Conservation (phyloP, 2,329 filamentous ascomycete genomes). For the Nemania abortiva region DNA sequence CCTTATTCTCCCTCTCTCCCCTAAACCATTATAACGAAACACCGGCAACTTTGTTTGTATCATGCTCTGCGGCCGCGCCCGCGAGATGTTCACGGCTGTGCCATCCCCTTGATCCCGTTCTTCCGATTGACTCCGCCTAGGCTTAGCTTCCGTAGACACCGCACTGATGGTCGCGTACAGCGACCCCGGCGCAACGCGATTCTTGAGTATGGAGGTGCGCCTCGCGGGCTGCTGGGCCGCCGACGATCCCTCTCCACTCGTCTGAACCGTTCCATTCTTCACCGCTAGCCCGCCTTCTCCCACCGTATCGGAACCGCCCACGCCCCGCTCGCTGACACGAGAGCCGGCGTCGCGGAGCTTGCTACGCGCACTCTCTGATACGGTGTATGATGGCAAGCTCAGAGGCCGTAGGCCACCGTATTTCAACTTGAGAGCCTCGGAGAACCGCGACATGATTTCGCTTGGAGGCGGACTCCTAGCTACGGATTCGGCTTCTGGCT, state of each 20-base stretch:
- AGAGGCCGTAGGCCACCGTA: constrained; percentile 39
- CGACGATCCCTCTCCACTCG: background rate
- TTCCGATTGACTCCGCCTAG: constrained; percentile 37
- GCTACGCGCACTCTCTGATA: constrained; percentile 29
- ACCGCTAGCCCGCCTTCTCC: background rate
- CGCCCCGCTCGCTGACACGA: constrained; percentile 16
- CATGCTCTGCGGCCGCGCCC: constrained; percentile 17
- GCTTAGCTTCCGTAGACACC: constrained; percentile 26
- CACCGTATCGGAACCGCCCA: background rate
- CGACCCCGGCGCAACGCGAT: constrained; percentile 37
- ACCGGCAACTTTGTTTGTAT: background rate
- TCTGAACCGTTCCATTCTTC: background rate
- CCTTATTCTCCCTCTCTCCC: background rate
- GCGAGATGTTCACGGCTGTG: background rate
- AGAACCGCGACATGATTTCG: constrained; percentile 9
- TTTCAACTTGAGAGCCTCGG: constrained; percentile 26
- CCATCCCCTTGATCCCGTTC: constrained; percentile 13
- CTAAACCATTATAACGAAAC: constrained; percentile 21
- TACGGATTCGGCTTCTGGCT: background rate
- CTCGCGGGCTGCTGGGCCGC: constrained; percentile 15
- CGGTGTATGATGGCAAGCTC: constrained; percentile 34
- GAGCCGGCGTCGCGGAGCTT: constrained; percentile 11
- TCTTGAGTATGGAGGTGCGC: constrained; percentile 40
- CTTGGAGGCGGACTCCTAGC: background rate
- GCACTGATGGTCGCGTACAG: constrained; percentile 40